A percentile compares a stretch with the other conserved stretches of the same genome.
These are phyloP conservation scores for Boletus bicolor DNA, from an alignment of 768 basidiomycete species.

Conservation along the genomic window DNA sequence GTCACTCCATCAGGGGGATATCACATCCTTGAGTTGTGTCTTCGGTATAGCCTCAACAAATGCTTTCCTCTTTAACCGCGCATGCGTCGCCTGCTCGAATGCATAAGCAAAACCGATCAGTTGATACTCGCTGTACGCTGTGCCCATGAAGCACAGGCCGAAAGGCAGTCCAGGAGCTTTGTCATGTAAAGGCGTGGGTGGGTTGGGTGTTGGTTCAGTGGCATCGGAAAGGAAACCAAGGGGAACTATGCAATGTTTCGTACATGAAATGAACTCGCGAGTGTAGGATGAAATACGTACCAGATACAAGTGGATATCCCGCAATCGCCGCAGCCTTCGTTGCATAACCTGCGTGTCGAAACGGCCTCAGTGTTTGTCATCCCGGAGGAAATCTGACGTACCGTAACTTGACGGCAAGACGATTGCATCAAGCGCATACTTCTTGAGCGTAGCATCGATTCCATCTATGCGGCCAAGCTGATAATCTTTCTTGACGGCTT, in stretches of 20 bases:
- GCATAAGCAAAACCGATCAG: conserved; percentile 45
- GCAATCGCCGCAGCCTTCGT: conserved; percentile 32
- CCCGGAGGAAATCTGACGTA: conserved; percentile 4
- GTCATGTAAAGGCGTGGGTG: conserved; percentile 35
- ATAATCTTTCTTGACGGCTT: conserved; percentile 42
- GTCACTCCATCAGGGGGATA: conserved; percentile 7
- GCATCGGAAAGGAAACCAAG: conserved; percentile 39
- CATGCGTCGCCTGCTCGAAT: conserved; percentile 55
- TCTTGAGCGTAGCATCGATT: conserved; percentile 50
- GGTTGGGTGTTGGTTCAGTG: conserved; percentile 26
- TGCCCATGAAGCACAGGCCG: conserved; percentile 43
- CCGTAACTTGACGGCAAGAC: conserved; percentile 39
- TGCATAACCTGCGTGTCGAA: conserved; percentile 19
- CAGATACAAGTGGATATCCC: conserved; percentile 37
- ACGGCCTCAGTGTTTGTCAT: neutral
- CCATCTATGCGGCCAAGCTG: conserved; percentile 50
- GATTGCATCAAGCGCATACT: conserved; percentile 48
- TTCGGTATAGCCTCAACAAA: conserved; percentile 53
- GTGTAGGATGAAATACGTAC: conserved; percentile 6
- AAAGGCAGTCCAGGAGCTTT: conserved; percentile 40
- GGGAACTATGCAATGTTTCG: conserved; percentile 37
- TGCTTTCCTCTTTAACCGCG: conserved; percentile 45
- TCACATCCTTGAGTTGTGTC: conserved; percentile 43
- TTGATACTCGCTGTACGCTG: conserved; percentile 43
- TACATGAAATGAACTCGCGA: conserved; percentile 8